A percentile compares a stretch with the other conserved stretches of the same genome.
These are phyloP conservation scores for Candida suzukii DNA, from an alignment of 805 yeast species.

Conservation along the genomic window DNA sequence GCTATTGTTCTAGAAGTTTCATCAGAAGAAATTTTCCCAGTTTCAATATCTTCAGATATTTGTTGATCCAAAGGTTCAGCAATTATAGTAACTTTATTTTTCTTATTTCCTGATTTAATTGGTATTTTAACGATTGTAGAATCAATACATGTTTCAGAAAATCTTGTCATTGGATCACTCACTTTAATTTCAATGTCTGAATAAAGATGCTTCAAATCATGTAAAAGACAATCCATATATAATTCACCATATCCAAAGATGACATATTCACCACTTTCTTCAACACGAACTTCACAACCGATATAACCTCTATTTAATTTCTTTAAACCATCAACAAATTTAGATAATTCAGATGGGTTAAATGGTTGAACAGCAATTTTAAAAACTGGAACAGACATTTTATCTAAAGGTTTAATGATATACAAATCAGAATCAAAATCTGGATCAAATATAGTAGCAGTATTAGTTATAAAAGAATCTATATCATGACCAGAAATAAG, in stretches of 20 bases:
- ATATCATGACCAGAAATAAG: constrained; percentile 53
- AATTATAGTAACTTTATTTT: constrained; percentile 55
- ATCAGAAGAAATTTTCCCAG: constrained; percentile 28
- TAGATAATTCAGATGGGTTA: constrained; percentile 71
- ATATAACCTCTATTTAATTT: constrained; percentile 56
- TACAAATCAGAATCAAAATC: constrained; percentile 13
- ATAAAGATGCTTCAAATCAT: constrained; percentile 62
- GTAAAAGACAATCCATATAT: constrained; percentile 75
- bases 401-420: constrained; percentile 35
- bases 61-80: constrained; percentile 66
- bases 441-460: constrained; percentile 46
- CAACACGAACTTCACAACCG: constrained; percentile 62
- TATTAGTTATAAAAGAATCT: constrained; percentile 46
- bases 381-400: constrained; percentile 51
- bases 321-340: constrained; percentile 62
- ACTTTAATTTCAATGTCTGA: constrained; percentile 67
- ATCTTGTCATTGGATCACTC: constrained; percentile 76
- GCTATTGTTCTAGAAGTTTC: constrained; percentile 38
- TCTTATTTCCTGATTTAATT: constrained; percentile 46
- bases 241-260: constrained; percentile 82
- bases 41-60: constrained; percentile 50
- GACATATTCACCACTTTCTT: constrained; percentile 84
- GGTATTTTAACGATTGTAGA: constrained; percentile 64
- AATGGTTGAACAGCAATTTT: constrained; percentile 81
- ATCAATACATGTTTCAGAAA: constrained; percentile 69